Evolutionary conservation across 2,329 filamentous ascomycete species (phyloP), one percentile per base, ranked within the genome.

Genomic region (Scedosporium aurantiacum): DNA sequence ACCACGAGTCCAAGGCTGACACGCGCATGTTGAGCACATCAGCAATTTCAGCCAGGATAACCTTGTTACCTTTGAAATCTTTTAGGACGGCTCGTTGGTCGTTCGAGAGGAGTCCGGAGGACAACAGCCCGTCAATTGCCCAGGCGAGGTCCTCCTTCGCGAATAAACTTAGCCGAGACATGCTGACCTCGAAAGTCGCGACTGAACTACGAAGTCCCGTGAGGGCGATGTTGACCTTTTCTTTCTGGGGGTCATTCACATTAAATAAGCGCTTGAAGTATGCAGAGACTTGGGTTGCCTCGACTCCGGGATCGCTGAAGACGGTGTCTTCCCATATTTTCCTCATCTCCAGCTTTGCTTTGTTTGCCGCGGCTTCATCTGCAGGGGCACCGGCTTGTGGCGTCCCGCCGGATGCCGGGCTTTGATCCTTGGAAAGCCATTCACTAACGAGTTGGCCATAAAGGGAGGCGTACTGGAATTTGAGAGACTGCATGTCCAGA

Each of bases 21-120:
- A 81, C 70, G 14, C 79, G 73, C 74, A 82, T 80, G 63, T 82
- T 81, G 58, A 82, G 72, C 1, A 82, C 78, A 61, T 82, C 79
- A 0, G 76, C 75, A 14, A 82, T 74, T 67, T 82, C 80, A 1
- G 68, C 69, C 10, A 81, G 64, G 7, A 81, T 75, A 27, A 74
- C 69, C 0, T 66, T 62, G 58, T 76, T 78, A 7, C 68, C 67
- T 23, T 72, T 66, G 60, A 82, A 77, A 54, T 79, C 77, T 5
- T 68, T 71, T 16, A 82, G 68, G 0, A 75, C 72, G 62, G 72
- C 72, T 2, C 73, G 67, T 52, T 76, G 74, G 61, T 76, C 75
- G 27, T 77, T 67, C 0, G 74, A 73, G 3, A 82, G 70, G 0
- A 80, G 69, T 40, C 78, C 77, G 0, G 76, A 77, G 2, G 69